Evolutionary conservation across 2,329 filamentous ascomycete species (phyloP).

Genomic region (Incumbomyces delicatus): DNA sequence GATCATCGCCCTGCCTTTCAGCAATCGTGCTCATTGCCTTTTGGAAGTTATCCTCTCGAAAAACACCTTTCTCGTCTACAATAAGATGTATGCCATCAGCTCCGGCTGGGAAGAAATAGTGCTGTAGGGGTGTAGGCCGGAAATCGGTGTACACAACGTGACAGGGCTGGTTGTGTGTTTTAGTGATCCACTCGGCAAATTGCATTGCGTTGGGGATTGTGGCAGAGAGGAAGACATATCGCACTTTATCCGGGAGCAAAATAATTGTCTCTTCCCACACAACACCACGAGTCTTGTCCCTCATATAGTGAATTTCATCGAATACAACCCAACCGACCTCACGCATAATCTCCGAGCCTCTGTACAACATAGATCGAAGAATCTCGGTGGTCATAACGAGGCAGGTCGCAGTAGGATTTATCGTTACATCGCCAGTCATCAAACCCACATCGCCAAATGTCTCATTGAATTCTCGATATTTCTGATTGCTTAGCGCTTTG

Average conservation of each 20-base stretch:
- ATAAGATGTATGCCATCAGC: constrained; percentile 88
- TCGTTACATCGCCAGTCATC: constrained; percentile 98
- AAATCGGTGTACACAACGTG: constrained; percentile 99
- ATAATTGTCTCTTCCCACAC: constrained; percentile 99
- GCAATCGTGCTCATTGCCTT: constrained; percentile 87
- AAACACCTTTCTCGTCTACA: constrained; percentile 92
- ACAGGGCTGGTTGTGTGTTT: constrained; percentile 93
- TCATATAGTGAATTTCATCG: constrained; percentile 97
- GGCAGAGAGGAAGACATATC: constrained; percentile 95
- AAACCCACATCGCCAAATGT: constrained; percentile 95
- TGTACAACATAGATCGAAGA: constrained; percentile 94
- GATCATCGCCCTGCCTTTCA: constrained; percentile 75
- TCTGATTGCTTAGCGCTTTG: constrained; percentile 97
- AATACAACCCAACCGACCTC: constrained; percentile 98
- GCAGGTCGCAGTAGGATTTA: constrained; percentile 96
- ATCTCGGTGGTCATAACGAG: constrained; percentile 99
- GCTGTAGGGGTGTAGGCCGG: constrained; percentile 87
- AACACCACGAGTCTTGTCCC: constrained; percentile 85
- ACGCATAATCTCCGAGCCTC: constrained; percentile 97
- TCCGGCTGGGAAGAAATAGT: constrained; percentile 93
- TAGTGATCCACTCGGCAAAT: constrained; percentile 98
- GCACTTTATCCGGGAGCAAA: constrained; percentile 91
- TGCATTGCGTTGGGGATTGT: constrained; percentile 99
- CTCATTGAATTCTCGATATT: constrained; percentile 90
- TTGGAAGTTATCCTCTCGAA: constrained; percentile 95